A percentile compares a stretch with the other conserved stretches of the same genome.
Evolutionary conservation across 1,284 basidiomycete species (phyloP).

Genomic region (Cryptococcus sp.): DNA sequence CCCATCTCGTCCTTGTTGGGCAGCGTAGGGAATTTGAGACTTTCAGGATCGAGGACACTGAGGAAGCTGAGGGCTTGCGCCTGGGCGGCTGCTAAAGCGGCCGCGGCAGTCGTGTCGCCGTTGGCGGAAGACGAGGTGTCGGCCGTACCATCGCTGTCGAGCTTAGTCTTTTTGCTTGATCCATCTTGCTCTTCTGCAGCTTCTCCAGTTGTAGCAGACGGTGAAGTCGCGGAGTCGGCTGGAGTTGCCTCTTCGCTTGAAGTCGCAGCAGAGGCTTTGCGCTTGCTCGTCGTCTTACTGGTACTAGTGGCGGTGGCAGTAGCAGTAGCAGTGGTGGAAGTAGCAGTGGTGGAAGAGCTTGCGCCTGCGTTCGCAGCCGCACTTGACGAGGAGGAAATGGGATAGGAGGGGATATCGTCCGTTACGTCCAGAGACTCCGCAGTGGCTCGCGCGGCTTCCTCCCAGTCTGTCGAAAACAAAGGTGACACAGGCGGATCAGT

Average conservation of each 20-base stretch:
- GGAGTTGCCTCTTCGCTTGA: background rate
- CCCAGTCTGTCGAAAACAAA: slow-evolving; percentile 63
- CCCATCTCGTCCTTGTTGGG: slow-evolving; percentile 79
- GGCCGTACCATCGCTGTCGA: slow-evolving; percentile 1
- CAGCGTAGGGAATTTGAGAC: slow-evolving; percentile 72
- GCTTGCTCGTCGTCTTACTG: slow-evolving; percentile 23
- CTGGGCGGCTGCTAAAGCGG: slow-evolving; percentile 20
- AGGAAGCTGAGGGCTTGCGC: slow-evolving; percentile 58
- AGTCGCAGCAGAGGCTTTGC: slow-evolving; percentile 26
- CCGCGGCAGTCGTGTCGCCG: slow-evolving; percentile 14
- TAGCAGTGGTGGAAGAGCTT: background rate
- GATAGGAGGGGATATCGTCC: slow-evolving; percentile 14
- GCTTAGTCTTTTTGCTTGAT: slow-evolving; percentile 11
- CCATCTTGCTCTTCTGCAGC: slow-evolving; percentile 12
- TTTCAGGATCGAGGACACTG: slow-evolving; percentile 70
- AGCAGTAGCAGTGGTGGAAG: background rate
- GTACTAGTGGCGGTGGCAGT: background rate
- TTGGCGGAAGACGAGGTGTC: background rate
- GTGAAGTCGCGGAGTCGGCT: background rate
- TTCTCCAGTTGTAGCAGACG: slow-evolving; percentile 1
- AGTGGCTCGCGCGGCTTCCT: slow-evolving; percentile 55
- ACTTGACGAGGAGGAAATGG: slow-evolving; percentile 15
- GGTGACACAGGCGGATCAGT: background rate
- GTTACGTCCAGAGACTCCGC: slow-evolving; percentile 23
- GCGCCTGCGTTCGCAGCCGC: slow-evolving; percentile 6